Base-by-base conservation (phyloP, 2,329 filamentous ascomycete genomes). In the Colletotrichum theobromicola region DNA sequence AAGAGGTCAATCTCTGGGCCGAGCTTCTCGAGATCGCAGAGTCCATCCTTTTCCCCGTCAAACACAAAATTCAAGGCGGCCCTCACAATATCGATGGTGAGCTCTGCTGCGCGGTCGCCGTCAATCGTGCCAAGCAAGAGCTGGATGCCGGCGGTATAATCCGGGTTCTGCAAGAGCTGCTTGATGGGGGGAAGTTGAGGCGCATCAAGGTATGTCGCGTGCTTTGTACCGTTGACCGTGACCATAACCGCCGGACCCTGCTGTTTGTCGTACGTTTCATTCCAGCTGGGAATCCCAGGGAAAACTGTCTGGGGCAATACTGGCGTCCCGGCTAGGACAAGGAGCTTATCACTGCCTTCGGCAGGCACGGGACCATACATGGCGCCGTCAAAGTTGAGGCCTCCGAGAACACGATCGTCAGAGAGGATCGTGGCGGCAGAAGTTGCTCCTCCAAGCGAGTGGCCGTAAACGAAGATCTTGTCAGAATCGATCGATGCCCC, bases 361-460 rank as follows among this genome's bases (percentile, higher is more conserved):
- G 75, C 74, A 3, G 80, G 70, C 4, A 79, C 79, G 0, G 82
- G 79, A 1, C 81, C 80, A 42, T 80, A 79, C 2, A 86, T 70
- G 1, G 72, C 65, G 7, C 87, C 87, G 72, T 88, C 87, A 15
- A 88, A 61, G 66, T 87, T 80, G 2, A 86, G 75, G 3, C 85
- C 86, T 0, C 80, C 85, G 0, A 76, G 72, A 63, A 87, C 79
- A 5, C 83, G 75, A 1, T 72, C 67, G 46, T 87, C 83, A 7
- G 71, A 66, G 7, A 80, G 58, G 32, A 83, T 74, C 0, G 81
- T 79, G 2, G 79, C 78, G 0, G 83, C 84, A 0, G 85, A 78
- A 2, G 82, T 80, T 2, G 85, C 83, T 0, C 84, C 85, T 1
- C 84, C 85, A 3, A 85, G 76, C 0, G 84, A 86, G 55, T 85